A percentile compares a stretch with the other conserved stretches of the same genome.
These are phyloP conservation scores for Macrophomina tecta DNA, from an alignment of 2,329 filamentous ascomycete genomes.

Conservation along the genomic window DNA sequence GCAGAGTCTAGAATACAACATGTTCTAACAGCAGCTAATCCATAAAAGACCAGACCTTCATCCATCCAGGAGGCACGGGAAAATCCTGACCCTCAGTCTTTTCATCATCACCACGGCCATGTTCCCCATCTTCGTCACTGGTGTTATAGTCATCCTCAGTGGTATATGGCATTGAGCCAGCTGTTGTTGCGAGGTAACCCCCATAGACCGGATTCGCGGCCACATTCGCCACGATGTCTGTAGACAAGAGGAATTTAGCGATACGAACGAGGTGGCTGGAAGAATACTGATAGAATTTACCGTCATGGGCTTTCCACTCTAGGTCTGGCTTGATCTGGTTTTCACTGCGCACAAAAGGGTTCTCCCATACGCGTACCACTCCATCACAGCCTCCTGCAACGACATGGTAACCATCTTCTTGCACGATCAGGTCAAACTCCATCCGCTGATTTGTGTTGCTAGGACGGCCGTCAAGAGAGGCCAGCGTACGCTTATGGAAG, in stretches of 20 bases:
- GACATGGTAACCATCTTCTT: conserved; percentile 53
- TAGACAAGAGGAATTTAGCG: not conserved
- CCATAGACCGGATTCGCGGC: conserved; percentile 1
- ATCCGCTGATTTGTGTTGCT: conserved; percentile 62
- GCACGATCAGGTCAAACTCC: conserved; percentile 57
- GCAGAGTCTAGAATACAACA: no score
- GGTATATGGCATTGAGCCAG: not conserved
- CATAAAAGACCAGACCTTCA: conserved; percentile 3
- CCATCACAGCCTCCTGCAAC: conserved; percentile 67
- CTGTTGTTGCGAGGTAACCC: not conserved
- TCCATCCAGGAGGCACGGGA: not conserved
- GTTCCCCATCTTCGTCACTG: not conserved
- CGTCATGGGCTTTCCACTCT: conserved; percentile 21
- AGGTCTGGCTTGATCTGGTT: not conserved
- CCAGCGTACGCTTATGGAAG: conserved; percentile 57
- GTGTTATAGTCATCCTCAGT: not conserved
- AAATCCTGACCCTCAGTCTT: not conserved
- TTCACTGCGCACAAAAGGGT: conserved; percentile 33
- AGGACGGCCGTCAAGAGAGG: conserved; percentile 52
- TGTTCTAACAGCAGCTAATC: no score
- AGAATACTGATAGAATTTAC: not conserved
- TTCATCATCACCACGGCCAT: not conserved
- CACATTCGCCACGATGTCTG: not conserved
- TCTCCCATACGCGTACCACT: conserved; percentile 50
- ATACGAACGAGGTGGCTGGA: not conserved